Evolutionary conservation across 23 red algal genomes (phyloP), one percentile per base, ranked within the genome.

Genomic region (Gracilaria domingensis): DNA sequence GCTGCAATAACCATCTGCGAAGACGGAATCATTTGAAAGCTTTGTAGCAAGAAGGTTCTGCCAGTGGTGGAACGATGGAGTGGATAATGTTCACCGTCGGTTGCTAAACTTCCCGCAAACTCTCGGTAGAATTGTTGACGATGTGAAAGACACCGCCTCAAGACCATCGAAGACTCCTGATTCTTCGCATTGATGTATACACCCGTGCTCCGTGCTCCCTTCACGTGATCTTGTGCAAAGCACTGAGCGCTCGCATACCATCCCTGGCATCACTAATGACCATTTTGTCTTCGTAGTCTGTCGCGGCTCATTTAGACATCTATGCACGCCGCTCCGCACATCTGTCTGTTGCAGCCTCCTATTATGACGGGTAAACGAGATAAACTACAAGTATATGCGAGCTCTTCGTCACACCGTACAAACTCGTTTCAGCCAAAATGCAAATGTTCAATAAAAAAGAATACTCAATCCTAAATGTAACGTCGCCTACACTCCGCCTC

Each of bases 1-100:
- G 21, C 37, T 20, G 29, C 25, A 7, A n/a, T 24, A 53, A 62
- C 42, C 32, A n/a, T 1, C 32, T 70, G 36, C n/a, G 29, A 33
- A 92, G 89, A 84, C 64, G n/a, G 77, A 92, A 26, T 84, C 89
- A 48, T 84, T 92, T 84, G 89, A 92, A 36, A 64, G 79, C 48
- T 92, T 76, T 48, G 77, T 92, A 38, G 58, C 21, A 8, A 58
- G 69, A 57, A 77, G 89, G 47, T 83, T 84, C 47, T 59, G 66
- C 44, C 89, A 83, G 36, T 83, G 89, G 89, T 92, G 89, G 89
- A 92, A 92, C 81, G 39, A 54, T 51, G 79, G 78, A 4, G 89
- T 92, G 8, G 89, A 92, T 62, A 92, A 84, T 75, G 89, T 92
- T 11, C 80, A 92, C 51, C 60, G 89, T 12, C 59, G 89, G 4